phyloP scores from a whole-genome alignment of 2,329 filamentous ascomycete species.

The Beauveria scarabaeidicola region DNA sequence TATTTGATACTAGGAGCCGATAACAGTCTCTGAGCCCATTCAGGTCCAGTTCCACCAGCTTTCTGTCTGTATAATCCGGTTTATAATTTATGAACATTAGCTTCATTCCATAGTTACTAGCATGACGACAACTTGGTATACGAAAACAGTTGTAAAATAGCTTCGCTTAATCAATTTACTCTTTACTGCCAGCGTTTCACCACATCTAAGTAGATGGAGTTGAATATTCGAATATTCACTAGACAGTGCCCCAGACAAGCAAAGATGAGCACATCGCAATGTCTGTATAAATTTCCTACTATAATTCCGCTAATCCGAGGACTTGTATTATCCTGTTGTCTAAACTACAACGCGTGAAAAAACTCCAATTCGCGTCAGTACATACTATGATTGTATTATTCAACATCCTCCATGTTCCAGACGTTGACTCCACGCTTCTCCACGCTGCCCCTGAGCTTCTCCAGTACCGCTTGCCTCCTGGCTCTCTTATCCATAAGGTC shows the following conservation, averaged over 20 bases:
- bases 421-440: constrained; percentile 42
- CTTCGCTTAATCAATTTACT: too few species aligned
- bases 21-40: background rate
- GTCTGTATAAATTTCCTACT: background rate
- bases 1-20: background rate
- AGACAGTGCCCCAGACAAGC: background rate
- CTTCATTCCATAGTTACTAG: too few species aligned
- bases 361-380: constrained; percentile 12
- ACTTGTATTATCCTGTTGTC: constrained; percentile 14
- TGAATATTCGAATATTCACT: too few species aligned
- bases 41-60: too few species aligned
- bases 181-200: too few species aligned
- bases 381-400: constrained; percentile 23
- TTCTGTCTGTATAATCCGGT: too few species aligned
- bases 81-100: too few species aligned
- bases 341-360: constrained; percentile 18
- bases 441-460: constrained; percentile 41
- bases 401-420: constrained; percentile 41
- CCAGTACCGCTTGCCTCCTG: constrained; percentile 44
- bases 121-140: too few species aligned
- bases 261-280: background rate
- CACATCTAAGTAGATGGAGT: too few species aligned
- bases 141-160: too few species aligned
- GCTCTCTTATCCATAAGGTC: constrained; percentile 45
- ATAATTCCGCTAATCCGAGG: background rate